Evolutionary conservation across 495 filamentous ascomycete species (phyloP).

Genomic region (Trichoderma virens): DNA sequence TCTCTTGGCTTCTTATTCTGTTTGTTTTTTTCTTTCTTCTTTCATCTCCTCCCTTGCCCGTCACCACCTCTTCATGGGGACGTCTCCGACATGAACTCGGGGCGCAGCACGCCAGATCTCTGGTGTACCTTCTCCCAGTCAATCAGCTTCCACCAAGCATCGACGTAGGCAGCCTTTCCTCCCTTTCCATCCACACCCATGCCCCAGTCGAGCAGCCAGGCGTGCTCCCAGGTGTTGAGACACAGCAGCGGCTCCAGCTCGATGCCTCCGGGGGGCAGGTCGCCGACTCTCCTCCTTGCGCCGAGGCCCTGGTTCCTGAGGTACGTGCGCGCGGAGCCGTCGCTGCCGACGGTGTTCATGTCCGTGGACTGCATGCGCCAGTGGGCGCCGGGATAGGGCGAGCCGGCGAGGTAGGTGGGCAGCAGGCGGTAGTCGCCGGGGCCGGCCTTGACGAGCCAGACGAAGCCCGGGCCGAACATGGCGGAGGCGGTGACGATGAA

Average conservation of each 20-base stretch:
- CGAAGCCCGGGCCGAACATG: constrained; percentile 96
- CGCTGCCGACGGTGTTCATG: constrained; percentile 56
- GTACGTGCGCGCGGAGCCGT: constrained; percentile 25
- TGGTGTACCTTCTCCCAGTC: constrained; percentile 71
- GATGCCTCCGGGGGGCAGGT: constrained; percentile 57
- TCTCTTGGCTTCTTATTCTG: too few relatives aligned
- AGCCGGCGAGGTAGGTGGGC: constrained; percentile 84
- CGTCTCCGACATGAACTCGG: constrained; percentile 10
- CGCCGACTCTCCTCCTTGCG: constrained; percentile 14
- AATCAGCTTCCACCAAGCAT: constrained; percentile 78
- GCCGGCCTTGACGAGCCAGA: constrained; percentile 71
- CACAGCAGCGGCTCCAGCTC: constrained; percentile 72
- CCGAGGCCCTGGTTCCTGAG: constrained; percentile 27
- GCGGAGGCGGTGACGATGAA: constrained; percentile 72
- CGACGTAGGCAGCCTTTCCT: constrained; percentile 69
- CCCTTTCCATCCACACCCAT: constrained; percentile 33
- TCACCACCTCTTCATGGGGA: neutral
- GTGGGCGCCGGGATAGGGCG: constrained; percentile 77
- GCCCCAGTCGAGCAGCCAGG: constrained; percentile 80
- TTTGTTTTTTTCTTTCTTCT: neutral
- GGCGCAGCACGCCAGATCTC: constrained; percentile 17
- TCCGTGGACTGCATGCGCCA: constrained; percentile 72
- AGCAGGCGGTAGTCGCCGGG: constrained; percentile 59
- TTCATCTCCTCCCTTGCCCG: neutral
- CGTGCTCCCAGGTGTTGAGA: constrained; percentile 95